Evolutionary conservation across 768 basidiomycete genomes (phyloP), one percentile per base, ranked within the genome.

Genomic region (Hygrocybe coccinea): DNA sequence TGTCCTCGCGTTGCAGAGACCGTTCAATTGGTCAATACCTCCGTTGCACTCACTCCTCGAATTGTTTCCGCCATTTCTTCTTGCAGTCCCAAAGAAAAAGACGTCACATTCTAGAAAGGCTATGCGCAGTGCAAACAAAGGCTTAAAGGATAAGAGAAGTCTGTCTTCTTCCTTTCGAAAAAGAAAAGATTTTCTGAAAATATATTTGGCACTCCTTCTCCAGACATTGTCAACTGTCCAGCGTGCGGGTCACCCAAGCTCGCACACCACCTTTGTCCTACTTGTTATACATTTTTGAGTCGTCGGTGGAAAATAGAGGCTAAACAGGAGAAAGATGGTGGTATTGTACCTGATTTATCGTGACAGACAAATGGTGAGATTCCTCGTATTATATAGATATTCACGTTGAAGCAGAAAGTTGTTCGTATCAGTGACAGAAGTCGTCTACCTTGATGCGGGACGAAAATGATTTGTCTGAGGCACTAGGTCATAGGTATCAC

Each of bases 101-200:
- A 80, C 85, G 10, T 93, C 94, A 0, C 94, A 97, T 72, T 93
- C 91, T 19, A 79, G 90, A 50, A 98, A 98, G 71, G 81, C 87
- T n/a, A 95, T 95, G 93, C 80, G 95, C 39, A 85, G 84, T 59
- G 88, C 94, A 14, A 93, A 94, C 71, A 98, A 98, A 71, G 93
- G 94, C 1, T 73, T 97, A 64, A 91, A 94, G 69, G 94, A 97
- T 71, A 95, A 92, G 70, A 85, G 85, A 57, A 93, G 95, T 93
- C 64, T 58, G 84, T 71, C 7, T 9, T 60, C 57, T 33, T 11
- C 52, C 17, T 37, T 54, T 41, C 15, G 33, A 1, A 50, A 22
- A 36, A 11, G 22, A 25, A 3, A 22, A 25, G 47, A 17, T 22
- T 59, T 21, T 46, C 15, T 48, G n/a, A n/a, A n/a, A n/a, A n/a